These are phyloP conservation scores for Yamadazyma paraphyllophila DNA, from an alignment of 805 yeast species.

Conservation along the genomic window DNA sequence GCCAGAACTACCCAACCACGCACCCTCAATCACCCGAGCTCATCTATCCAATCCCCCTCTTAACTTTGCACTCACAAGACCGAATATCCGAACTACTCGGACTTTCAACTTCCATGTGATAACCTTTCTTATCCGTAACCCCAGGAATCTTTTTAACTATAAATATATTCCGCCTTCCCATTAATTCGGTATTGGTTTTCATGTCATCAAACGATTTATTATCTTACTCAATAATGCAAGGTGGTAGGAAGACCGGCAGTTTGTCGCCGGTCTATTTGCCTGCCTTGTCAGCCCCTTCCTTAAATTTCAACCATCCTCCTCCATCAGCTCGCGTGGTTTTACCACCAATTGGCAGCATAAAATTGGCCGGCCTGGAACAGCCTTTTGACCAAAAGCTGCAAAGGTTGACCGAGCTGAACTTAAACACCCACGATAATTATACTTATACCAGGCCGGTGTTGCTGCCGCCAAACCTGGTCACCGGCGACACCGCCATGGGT, in stretches of 20 bases:
- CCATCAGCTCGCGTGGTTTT: conserved; percentile 8
- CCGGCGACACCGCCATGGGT: conserved; percentile 1
- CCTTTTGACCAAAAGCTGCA: neutral
- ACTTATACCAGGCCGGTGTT: neutral
- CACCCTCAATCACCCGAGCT: too few relatives aligned
- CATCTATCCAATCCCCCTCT: neutral
- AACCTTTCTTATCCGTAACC: conserved; percentile 12
- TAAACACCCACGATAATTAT: conserved; percentile 3
- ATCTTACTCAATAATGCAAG: conserved; percentile 39
- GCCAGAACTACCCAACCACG: too few relatives aligned
- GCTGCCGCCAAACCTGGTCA: conserved; percentile 7
- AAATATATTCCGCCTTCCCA: conserved; percentile 4
- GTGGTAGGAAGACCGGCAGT: conserved; percentile 13
- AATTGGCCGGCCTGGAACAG: neutral
- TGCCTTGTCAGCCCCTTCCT: neutral
- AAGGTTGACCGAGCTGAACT: conserved; percentile 16
- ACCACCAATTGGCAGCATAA: conserved; percentile 13
- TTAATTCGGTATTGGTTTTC: neutral
- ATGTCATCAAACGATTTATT: conserved; percentile 35
- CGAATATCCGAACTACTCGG: conserved; percentile 6
- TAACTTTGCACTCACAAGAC: conserved; percentile 2
- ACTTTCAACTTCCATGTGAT: conserved; percentile 10
- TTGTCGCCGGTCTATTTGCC: conserved; percentile 4
- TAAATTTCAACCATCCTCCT: neutral
- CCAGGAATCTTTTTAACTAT: conserved; percentile 7